These are phyloP conservation scores for Xylaria sp. DNA, from an alignment of 2,329 filamentous ascomycete species.

Conservation along the genomic window DNA sequence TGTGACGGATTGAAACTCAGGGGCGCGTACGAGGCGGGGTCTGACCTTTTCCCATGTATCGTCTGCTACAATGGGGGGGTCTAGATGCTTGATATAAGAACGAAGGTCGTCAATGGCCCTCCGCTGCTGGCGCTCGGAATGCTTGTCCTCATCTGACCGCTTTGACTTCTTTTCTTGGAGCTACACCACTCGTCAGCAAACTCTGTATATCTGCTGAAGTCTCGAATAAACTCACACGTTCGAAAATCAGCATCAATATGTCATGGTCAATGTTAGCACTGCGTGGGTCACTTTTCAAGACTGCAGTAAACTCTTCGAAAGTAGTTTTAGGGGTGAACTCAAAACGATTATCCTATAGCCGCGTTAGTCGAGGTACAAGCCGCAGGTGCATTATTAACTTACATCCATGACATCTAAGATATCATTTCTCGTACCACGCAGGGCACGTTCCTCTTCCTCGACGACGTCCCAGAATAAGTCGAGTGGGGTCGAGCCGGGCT, in stretches of 20 bases:
- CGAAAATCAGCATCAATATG: conserved; percentile 82
- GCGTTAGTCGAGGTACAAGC: conserved; percentile 19
- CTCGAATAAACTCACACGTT: conserved; percentile 67
- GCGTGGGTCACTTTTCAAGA: conserved; percentile 87
- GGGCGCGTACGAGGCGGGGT: conserved; percentile 79
- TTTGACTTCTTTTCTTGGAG: conserved; percentile 87
- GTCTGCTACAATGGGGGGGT: conserved; percentile 79
- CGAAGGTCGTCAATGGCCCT: conserved; percentile 86
- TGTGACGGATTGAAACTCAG: conserved; percentile 85
- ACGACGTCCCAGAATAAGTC: conserved; percentile 97
- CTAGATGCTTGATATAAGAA: conserved; percentile 86
- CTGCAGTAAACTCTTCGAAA: conserved; percentile 84
- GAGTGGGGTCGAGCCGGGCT: conserved; percentile 84
- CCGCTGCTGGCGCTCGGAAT: conserved; percentile 86
- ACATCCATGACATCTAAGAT: conserved; percentile 91
- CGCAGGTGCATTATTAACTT: conserved; percentile 53
- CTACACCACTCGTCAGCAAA: conserved; percentile 54
- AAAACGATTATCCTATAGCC: conserved; percentile 83
- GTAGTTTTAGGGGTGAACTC: conserved; percentile 88
- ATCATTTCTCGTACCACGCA: conserved; percentile 83
- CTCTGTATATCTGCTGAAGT: conserved; percentile 8
- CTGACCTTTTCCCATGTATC: conserved; percentile 93
- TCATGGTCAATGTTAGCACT: conserved; percentile 89
- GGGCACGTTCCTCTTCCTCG: conserved; percentile 90
- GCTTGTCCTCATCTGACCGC: conserved; percentile 80